Percentiles rank a stretch among this genome's conserved stretches.
phyloP scores from a whole-genome alignment of 345 rosid genomes.

The Sonneratia alba region DNA sequence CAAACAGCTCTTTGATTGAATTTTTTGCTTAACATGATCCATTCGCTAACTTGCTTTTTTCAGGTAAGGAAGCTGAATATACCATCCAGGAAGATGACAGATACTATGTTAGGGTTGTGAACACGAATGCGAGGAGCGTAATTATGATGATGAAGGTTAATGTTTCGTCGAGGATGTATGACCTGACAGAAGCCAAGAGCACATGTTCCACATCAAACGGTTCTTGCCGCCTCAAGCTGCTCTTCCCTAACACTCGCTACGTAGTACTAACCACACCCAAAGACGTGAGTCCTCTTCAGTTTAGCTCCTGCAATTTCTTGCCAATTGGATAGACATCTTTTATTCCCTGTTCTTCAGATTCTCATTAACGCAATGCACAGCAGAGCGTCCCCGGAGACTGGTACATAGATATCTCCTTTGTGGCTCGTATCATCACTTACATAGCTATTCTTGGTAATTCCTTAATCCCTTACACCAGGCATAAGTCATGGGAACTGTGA shows the following conservation, averaged over 20 bases:
- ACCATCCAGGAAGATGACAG: constrained; percentile 34
- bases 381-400: constrained; percentile 43
- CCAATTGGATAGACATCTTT: neutral
- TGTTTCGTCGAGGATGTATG: constrained; percentile 45
- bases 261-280: constrained; percentile 42
- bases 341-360: neutral
- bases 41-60: neutral
- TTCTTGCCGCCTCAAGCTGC: constrained; percentile 40
- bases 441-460: constrained; percentile 43
- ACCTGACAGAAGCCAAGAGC: constrained; percentile 34
- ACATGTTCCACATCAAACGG: constrained; percentile 33
- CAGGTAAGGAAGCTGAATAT: constrained; percentile 48
- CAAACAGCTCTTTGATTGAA: neutral
- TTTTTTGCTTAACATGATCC: neutral
- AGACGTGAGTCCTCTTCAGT: constrained; percentile 26
- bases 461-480: too few relatives aligned
- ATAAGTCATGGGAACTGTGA: neutral
- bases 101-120: constrained; percentile 37
- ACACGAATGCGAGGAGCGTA: constrained; percentile 32
- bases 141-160: constrained; percentile 26
- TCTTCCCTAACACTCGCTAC: constrained; percentile 34
- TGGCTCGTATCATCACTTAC: constrained; percentile 43
- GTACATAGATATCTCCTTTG: constrained; percentile 42
- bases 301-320: neutral
- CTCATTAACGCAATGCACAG: constrained; percentile 3